These are phyloP conservation scores for Solanum ossicruentum DNA, from an alignment of 257 asterid species.

Conservation along the genomic window DNA sequence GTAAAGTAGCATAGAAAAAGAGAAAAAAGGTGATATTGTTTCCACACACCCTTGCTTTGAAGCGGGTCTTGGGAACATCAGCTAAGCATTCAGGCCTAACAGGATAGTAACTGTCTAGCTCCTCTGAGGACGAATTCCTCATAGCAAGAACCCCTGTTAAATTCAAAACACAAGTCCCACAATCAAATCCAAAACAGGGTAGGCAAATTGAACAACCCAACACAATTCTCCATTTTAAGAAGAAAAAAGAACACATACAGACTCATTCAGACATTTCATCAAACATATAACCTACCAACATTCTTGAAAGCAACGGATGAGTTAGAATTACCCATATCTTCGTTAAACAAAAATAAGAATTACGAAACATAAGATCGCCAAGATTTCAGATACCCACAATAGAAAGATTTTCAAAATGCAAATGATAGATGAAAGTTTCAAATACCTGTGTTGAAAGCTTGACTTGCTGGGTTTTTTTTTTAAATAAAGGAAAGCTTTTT, in stretches of 20 bases:
- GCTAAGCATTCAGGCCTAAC: conserved; percentile 73
- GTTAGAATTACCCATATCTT: conserved; percentile 13
- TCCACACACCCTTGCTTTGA: conserved; percentile 67
- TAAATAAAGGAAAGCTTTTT: neutral
- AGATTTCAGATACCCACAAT: neutral
- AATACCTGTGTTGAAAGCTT: neutral
- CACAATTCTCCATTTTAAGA: neutral
- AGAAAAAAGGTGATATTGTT: neutral
- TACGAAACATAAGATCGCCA: neutral
- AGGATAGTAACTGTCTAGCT: conserved; percentile 73
- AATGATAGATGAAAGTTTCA: neutral
- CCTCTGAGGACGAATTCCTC: conserved; percentile 39
- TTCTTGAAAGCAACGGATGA: conserved; percentile 3
- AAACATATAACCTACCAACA: conserved; percentile 6
- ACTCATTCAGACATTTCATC: neutral
- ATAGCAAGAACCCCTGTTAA: conserved; percentile 1
- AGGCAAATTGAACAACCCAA: neutral
- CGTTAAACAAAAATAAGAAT: neutral
- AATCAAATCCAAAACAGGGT: neutral
- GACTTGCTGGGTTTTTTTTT: neutral
- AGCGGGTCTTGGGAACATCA: conserved; percentile 73
- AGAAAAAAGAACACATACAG: neutral
- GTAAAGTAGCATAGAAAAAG: neutral
- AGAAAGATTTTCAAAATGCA: neutral
- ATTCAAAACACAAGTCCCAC: neutral